Evolutionary conservation across 495 filamentous ascomycete genomes (phyloP), one percentile per base, ranked within the genome.

Genomic region (Parathielavia appendiculata): DNA sequence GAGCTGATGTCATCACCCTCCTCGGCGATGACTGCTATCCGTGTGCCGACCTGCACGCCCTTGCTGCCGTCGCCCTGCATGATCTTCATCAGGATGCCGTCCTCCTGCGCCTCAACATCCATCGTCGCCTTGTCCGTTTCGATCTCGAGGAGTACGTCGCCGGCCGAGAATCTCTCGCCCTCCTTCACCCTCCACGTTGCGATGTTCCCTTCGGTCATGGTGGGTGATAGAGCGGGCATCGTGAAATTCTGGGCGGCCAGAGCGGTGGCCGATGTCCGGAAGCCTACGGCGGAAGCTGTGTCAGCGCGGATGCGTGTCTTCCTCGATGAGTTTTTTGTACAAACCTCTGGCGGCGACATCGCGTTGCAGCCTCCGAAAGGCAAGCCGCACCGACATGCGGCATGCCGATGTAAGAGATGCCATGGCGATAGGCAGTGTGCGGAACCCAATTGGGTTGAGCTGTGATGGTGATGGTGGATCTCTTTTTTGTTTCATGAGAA

Each of bases 81-180:
- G 61, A 92, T 89, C 77, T 91, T 92, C 49, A 88, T 83, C 69
- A 92, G 64, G 59, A 88, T 76, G 19, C 89, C 89, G 59, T 91
- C 87, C 39, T 92, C 89, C 71, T 89, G 88, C 17, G 89, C 89
- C 71, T 92, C 89, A n/a, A 92, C 89, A 59, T 92, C 89, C 86
- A 92, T 92, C 40, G 86, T 86, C 19, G 89, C 89, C 74, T 92
- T 92, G 71, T 92, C 89, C 30, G 89, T 92, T 73, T 92, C 89
- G 67, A 92, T 90, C 69, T 92, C 89, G 35, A 92, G 79, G 13
- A 92, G 75, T 22, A 91, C 89, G 69, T 92, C 89, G 38, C 89
- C 89, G 54, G 88, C 85, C 0, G 78, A 72, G 71, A 88, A 92
- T 41, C 82, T 80, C 54, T 89, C 87, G 63, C 86, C 87, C 75